Evolutionary conservation across 2,329 filamentous ascomycete species (phyloP), one percentile per base, ranked within the genome.

Genomic region (Didymella pomorum): DNA sequence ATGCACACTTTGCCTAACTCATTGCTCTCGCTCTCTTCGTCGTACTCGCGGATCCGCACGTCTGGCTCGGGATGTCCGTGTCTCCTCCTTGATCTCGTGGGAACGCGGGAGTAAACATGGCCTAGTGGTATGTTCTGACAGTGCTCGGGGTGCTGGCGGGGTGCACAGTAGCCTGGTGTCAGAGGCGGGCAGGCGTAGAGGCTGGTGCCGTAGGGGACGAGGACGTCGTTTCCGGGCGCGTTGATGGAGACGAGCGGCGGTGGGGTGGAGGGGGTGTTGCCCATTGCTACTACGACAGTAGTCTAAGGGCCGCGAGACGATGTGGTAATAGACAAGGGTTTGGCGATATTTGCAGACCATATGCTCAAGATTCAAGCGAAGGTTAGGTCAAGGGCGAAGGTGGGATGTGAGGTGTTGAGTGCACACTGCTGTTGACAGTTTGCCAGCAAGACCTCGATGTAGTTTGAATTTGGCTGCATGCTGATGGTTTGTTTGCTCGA

Each of bases 211-310:
- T 63, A 52, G 2, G 70, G 68, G 23, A 73, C 62, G 21, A 71
- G 37, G 35, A 71, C 52, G 43, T 59, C 63, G 31, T 63, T 67
- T 25, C 52, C 43, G 1, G 65, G 63, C 8, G 67, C 68, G 26
- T 52, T 47, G 56, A 73, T 59, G 45, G 67, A 52, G 47, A 73
- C 54, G 20, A 72, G 65, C 1, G 70, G 68, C 3, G 67, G 65
- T 4, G 68, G 66, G 11, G 60, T 63, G 16, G 71, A 72, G 45
- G 60, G 59, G 16, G 58, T 44, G 45, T 60, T 50, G 29, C 70
- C 71, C 71, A 73, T 73, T 29, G 16, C 9, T 25, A 7, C n/a
- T n/a, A n/a, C n/a, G n/a, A n/a, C n/a, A n/a, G n/a, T n/a, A n/a
- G n/a, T n/a, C n/a, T n/a, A n/a, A n/a, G n/a, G n/a, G n/a, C n/a